A percentile compares a stretch with the other conserved stretches of the same genome.
Conservation (phyloP, 1,284 basidiomycete species). For the Grifola frondosa region DNA sequence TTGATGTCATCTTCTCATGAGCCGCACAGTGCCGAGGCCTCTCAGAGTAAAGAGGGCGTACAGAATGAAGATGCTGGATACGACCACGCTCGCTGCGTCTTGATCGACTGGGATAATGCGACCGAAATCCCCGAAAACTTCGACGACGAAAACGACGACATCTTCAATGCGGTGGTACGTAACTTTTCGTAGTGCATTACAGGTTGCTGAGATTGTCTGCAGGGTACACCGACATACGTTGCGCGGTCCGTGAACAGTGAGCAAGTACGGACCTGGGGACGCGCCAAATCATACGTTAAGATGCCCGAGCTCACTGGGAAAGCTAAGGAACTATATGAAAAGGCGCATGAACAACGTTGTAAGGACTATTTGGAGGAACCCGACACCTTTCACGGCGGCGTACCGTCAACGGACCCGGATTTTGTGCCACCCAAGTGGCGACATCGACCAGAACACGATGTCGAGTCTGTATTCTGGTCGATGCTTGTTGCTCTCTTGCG, state of each 20-base stretch:
- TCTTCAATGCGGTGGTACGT: too few relatives aligned
- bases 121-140: too few relatives aligned
- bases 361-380: not conserved
- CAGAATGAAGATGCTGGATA: too few relatives aligned
- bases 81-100: too few relatives aligned
- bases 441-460: slow-evolving; percentile 1
- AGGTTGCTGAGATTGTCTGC: too few relatives aligned
- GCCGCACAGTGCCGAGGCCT: too few relatives aligned
- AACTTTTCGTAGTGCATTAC: too few relatives aligned
- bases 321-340: not conserved
- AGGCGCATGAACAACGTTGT: not conserved
- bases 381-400: not conserved
- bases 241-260: not conserved
- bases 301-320: not conserved
- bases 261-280: too few relatives aligned
- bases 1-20: too few relatives aligned
- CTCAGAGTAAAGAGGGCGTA: too few relatives aligned
- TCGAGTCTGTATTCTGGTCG: slow-evolving; percentile 1
- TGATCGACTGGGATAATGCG: too few relatives aligned
- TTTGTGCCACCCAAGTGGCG: not conserved
- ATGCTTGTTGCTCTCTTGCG: not conserved
- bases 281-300: not conserved
- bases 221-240: slow-evolving; percentile 1
- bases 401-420: not conserved
- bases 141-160: too few relatives aligned